Conservation (phyloP, 441 rosid species). For the Metrosideros polymorpha region DNA sequence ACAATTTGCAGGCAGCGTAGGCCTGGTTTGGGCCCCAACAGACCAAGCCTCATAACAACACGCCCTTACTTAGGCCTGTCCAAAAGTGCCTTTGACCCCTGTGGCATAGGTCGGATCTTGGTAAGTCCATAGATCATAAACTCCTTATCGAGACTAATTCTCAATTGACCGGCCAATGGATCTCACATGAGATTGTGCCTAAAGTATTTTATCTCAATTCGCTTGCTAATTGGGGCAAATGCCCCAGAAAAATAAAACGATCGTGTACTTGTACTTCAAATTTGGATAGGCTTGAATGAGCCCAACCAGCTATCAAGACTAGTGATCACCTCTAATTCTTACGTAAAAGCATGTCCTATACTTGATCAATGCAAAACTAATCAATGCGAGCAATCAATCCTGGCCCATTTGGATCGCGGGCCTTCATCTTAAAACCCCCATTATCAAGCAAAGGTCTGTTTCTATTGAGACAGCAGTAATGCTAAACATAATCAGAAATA, state of each 20-base stretch:
- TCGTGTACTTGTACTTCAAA: background rate
- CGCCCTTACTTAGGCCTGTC: too few species aligned
- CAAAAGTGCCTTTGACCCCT: background rate
- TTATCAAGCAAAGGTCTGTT: background rate
- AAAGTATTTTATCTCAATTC: background rate
- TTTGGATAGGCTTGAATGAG: background rate
- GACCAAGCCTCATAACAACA: background rate
- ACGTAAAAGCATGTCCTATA: background rate
- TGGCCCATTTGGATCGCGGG: background rate
- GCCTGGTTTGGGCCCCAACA: too few species aligned
- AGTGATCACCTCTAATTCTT: background rate
- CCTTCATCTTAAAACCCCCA: background rate
- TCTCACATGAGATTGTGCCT: background rate
- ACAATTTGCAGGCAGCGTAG: too few species aligned
- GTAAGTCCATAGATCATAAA: background rate
- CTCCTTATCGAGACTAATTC: background rate
- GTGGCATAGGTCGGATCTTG: background rate
- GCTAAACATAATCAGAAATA: background rate
- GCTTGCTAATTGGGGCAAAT: background rate
- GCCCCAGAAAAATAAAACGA: rapidly evolving
- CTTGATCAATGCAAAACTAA: background rate
- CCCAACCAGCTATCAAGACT: background rate
- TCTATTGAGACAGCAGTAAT: background rate
- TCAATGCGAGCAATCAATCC: background rate
- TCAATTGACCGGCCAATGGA: background rate